Evolutionary conservation across 306 rosid genomes (phyloP).

Genomic region (Cucurbita ficifolia): DNA sequence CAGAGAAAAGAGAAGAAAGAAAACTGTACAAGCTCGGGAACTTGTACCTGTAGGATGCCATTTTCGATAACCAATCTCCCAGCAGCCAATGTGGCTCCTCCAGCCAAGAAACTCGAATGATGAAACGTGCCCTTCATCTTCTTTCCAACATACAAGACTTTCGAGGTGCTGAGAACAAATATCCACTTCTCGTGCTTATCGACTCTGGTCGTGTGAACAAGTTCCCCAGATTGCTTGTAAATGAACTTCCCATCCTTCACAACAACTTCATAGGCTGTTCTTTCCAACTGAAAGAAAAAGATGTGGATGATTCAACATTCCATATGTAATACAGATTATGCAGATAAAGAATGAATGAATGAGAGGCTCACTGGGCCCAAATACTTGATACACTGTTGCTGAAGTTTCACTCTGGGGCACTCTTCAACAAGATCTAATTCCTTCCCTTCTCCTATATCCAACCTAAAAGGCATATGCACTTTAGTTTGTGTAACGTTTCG

Average conservation of each 20-base stretch:
- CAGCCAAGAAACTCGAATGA: conserved; percentile 40
- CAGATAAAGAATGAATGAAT: not conserved
- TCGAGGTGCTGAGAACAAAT: conserved; percentile 22
- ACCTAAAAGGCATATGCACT: not conserved
- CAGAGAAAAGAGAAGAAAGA: not conserved
- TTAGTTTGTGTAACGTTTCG: not conserved
- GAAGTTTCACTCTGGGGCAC: conserved; percentile 26
- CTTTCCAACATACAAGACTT: conserved; percentile 20
- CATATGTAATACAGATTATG: not conserved
- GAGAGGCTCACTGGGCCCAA: conserved; percentile 21
- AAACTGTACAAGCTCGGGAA: not conserved
- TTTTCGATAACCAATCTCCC: conserved; percentile 18
- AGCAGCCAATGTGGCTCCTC: conserved; percentile 28
- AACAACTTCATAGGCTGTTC: conserved; percentile 18
- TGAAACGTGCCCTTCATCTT: conserved; percentile 30
- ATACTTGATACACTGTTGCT: conserved; percentile 24
- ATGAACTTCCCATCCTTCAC: conserved; percentile 17
- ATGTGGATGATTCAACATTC: not conserved
- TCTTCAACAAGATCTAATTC: conserved; percentile 19
- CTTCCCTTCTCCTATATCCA: conserved; percentile 33
- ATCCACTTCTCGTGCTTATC: conserved; percentile 19
- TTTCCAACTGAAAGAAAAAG: conserved; percentile 17
- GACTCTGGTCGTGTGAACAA: conserved; percentile 20
- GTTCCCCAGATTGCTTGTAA: conserved; percentile 13
- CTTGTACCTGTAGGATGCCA: conserved; percentile 22